phyloP scores from a whole-genome alignment of 2,329 filamentous ascomycete genomes.

The Remersonia thermophila region DNA sequence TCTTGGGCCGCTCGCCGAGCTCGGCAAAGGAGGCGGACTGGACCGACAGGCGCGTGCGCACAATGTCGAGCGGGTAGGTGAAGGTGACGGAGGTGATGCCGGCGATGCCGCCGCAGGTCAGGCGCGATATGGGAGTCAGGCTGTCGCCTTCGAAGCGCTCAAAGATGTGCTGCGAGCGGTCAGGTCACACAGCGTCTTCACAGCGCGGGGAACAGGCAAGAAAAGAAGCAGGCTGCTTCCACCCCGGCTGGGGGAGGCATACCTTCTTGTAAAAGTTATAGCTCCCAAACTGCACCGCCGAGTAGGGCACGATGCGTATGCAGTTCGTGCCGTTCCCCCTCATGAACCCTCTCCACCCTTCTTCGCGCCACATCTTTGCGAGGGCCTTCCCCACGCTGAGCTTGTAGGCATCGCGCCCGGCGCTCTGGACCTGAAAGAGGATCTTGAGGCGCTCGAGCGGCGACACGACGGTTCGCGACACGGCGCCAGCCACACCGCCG shows the following conservation, averaged over 20 bases:
- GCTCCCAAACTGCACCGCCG: slow-evolving; percentile 93
- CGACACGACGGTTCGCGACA: slow-evolving; percentile 95
- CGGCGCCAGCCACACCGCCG: slow-evolving; percentile 85
- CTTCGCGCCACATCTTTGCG: slow-evolving; percentile 89
- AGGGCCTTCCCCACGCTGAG: slow-evolving; percentile 81
- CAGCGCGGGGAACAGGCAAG: too few species aligned
- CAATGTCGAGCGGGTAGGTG: slow-evolving; percentile 95
- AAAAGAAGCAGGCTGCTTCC: too few species aligned
- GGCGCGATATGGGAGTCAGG: slow-evolving; percentile 58
- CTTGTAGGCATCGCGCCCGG: slow-evolving; percentile 83
- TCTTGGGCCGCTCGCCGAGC: slow-evolving; percentile 49
- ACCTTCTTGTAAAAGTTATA: slow-evolving; percentile 97
- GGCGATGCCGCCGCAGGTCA: slow-evolving; percentile 82
- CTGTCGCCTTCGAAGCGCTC: slow-evolving; percentile 63
- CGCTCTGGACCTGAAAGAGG: slow-evolving; percentile 90
- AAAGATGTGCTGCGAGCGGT: slow-evolving; percentile 47
- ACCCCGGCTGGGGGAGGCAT: slow-evolving; percentile 24
- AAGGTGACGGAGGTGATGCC: slow-evolving; percentile 91
- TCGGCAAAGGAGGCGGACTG: slow-evolving; percentile 91
- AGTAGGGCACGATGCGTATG: slow-evolving; percentile 95
- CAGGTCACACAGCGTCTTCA: too few species aligned
- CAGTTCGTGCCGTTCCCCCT: slow-evolving; percentile 96
- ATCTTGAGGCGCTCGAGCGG: slow-evolving; percentile 95
- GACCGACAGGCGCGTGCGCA: slow-evolving; percentile 89
- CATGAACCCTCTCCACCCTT: slow-evolving; percentile 97